Conservation (phyloP, 352 stramenopile species). For the Globisporangium lucens region DNA sequence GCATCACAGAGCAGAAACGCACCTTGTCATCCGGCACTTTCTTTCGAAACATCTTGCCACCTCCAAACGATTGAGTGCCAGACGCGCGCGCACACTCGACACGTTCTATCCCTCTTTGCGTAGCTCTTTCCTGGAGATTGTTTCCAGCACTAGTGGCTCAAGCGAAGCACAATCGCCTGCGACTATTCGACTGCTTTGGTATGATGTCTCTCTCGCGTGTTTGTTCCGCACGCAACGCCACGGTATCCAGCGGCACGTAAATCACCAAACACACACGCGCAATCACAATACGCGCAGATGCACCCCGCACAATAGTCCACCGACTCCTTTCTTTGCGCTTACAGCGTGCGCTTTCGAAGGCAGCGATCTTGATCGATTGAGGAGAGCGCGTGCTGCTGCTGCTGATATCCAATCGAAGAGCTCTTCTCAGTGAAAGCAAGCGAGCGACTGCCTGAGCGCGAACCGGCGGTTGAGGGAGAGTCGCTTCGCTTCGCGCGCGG, state of each 20-base stretch:
- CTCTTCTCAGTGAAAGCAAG: neutral
- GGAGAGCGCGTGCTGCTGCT: neutral
- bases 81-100: neutral
- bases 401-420: neutral
- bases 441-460: neutral
- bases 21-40: constrained; percentile 41
- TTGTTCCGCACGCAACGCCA: neutral
- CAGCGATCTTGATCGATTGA: neutral
- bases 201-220: neutral
- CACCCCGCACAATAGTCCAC: neutral
- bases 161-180: neutral
- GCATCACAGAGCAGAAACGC: neutral
- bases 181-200: neutral
- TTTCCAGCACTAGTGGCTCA: neutral
- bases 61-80: neutral
- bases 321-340: neutral
- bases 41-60: constrained; percentile 34
- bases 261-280: neutral
- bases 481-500: neutral
- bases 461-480: constrained; percentile 3
- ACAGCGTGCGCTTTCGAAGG: neutral
- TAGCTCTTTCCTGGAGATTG: no score
- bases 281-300: neutral
- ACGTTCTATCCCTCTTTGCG: neutral
- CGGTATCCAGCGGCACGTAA: neutral